Conservation (phyloP, 352 stramenopile genomes). For the Phytopythium delawarense region DNA sequence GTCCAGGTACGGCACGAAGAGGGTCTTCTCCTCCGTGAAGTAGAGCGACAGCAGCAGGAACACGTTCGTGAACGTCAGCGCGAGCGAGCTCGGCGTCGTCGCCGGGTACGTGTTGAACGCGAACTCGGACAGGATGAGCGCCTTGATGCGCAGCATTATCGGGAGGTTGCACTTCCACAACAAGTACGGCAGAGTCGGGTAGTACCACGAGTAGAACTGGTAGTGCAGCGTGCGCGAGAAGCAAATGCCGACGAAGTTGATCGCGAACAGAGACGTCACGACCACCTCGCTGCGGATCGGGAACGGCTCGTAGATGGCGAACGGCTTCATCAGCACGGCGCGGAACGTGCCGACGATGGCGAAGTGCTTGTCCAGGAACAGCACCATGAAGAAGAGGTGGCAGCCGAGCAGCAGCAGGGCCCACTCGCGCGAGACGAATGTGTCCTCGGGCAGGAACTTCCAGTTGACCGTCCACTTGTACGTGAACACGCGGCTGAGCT, state of each 20-base stretch:
- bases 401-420: constrained; percentile 48
- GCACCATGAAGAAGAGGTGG: constrained; percentile 68
- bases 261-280: constrained; percentile 84
- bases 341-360: constrained; percentile 72
- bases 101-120: constrained; percentile 97
- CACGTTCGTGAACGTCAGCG: constrained; percentile 91
- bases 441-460: constrained; percentile 85
- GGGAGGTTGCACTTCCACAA: constrained; percentile 89
- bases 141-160: constrained; percentile 80
- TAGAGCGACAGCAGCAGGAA: constrained; percentile 81
- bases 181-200: constrained; percentile 93
- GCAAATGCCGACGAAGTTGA: constrained; percentile 97
- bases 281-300: constrained; percentile 80
- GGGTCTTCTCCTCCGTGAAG: constrained; percentile 55
- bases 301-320: constrained; percentile 70
- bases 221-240: constrained; percentile 98
- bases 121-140: constrained; percentile 77
- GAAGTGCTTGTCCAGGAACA: constrained; percentile 84
- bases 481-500: constrained; percentile 97
- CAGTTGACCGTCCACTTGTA: constrained; percentile 99
- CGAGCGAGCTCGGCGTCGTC: constrained; percentile 85
- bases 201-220: constrained; percentile 98
- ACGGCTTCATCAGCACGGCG: constrained; percentile 65
- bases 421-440: constrained; percentile 68
- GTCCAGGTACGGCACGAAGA: constrained; percentile 76